Evolutionary conservation across 768 basidiomycete genomes (phyloP), one percentile per base, ranked within the genome.

Genomic region (Fibroporia radiculosa): DNA sequence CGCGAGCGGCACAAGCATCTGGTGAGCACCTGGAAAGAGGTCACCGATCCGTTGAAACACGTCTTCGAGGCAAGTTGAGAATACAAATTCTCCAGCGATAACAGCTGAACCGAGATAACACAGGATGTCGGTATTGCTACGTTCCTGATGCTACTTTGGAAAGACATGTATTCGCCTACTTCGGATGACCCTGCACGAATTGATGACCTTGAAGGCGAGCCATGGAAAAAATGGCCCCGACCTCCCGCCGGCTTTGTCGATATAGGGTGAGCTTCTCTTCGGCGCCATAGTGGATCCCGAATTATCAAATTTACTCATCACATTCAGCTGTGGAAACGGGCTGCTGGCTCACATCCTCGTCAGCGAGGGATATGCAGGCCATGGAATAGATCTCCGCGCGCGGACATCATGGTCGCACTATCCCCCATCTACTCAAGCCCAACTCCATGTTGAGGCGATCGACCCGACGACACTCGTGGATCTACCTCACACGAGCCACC

Each of bases 51-150:
- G 1, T 57, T 82, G 33, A 93, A 93, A 61, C 91, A 93, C 63
- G 87, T 93, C 6, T 93, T 84, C 45, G 91, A 93, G 76, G 87
- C 82, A 45, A 49, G 68, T 51, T 27, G 14, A 12, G 34, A 11
- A 18, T n/a, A 31, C 16, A 24, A 25, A 23, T 37, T 35, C 31
- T 33, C 25, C 12, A 10, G 25, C 12, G n/a, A n/a, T n/a, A n/a
- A n/a, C n/a, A n/a, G n/a, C 19, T 24, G 39, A 10, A 14, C 18
- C 16, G 27, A 42, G 18, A 19, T 47, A 18, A 8, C 12, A 35
- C 54, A 95, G 86, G 95, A 98, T 59, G 90, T 97, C 27, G 90
- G 90, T 13, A 93, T 98, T 33, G 92, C 92, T 2, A 90, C 91
- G 1, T 97, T 87, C 61, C 70, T 98, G 22, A 90, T 97, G 65